Conservation (phyloP, 108 stramenopile species). For the Nitzschia putrida region DNA sequence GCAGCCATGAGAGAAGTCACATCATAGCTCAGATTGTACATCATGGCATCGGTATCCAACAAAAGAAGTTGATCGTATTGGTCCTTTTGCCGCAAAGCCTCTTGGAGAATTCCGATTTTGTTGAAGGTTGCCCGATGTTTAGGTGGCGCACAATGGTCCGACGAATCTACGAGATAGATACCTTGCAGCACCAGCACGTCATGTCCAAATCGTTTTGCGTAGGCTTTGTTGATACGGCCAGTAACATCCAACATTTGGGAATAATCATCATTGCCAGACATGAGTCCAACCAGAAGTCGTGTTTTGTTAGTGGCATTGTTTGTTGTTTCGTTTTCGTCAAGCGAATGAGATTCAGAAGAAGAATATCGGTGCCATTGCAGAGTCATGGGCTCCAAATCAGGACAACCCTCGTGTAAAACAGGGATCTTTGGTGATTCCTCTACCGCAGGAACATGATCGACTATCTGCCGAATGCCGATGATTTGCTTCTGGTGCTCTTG, state of each 20-base stretch:
- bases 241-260: slow-evolving; percentile 13
- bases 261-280: slow-evolving; percentile 30
- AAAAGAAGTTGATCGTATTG: slow-evolving; percentile 36
- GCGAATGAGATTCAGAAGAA: no score
- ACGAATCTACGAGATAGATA: slow-evolving; percentile 1
- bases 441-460: no score
- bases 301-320: background rate
- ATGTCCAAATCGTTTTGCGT: slow-evolving; percentile 25
- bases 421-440: no score
- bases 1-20: slow-evolving; percentile 13
- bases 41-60: slow-evolving; percentile 38
- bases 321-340: no score
- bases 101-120: slow-evolving; percentile 24
- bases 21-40: slow-evolving; percentile 31
- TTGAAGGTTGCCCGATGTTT: slow-evolving; percentile 24
- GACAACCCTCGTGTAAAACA: background rate
- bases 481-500: no score
- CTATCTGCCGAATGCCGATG: no score
- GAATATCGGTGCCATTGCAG: background rate
- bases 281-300: slow-evolving; percentile 28
- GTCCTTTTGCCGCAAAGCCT: slow-evolving; percentile 7
- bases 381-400: background rate
- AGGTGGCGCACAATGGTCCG: slow-evolving; percentile 10
- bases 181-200: slow-evolving; percentile 24
- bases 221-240: slow-evolving; percentile 27